Percentiles rank a stretch among this genome's conserved stretches.
phyloP scores from a whole-genome alignment of 2,329 filamentous ascomycete genomes.

The Curvularia sp. region DNA sequence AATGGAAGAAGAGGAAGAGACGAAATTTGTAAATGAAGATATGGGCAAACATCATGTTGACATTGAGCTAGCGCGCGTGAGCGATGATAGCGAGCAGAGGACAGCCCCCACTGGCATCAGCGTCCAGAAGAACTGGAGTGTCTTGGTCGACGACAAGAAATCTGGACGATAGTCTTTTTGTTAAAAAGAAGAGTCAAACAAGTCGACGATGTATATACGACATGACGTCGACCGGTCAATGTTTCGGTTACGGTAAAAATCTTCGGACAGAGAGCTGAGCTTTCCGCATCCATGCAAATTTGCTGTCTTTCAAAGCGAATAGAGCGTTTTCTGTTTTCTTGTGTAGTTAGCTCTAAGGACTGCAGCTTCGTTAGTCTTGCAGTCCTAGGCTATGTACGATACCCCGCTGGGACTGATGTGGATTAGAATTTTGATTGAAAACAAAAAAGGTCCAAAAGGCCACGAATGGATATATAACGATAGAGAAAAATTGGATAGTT shows the following conservation, averaged over 20 bases:
- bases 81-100: slow-evolving; percentile 14
- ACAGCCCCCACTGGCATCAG: slow-evolving; percentile 5
- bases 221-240: not conserved
- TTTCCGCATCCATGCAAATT: not conserved
- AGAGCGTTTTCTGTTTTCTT: not conserved
- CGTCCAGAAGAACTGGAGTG: slow-evolving; percentile 19
- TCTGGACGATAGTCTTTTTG: not conserved
- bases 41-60: slow-evolving; percentile 19
- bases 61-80: slow-evolving; percentile 17
- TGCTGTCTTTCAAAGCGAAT: not conserved
- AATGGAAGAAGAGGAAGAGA: slow-evolving; percentile 26
- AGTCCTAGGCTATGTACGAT: not conserved
- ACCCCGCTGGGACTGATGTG: not conserved
- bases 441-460: not conserved
- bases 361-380: not conserved
- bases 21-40: slow-evolving; percentile 19
- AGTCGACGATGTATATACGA: not conserved
- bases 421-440: not conserved
- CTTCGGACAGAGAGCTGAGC: not conserved
- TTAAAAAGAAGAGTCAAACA: not conserved
- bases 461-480: not conserved
- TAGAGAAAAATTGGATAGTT: not conserved
- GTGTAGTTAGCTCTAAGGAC: not conserved
- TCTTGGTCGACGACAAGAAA: slow-evolving; percentile 14
- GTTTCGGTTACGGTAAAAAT: not conserved